A percentile compares a stretch with the other conserved stretches of the same genome.
These are phyloP conservation scores for Rhizopogon vulgaris DNA, from an alignment of 768 basidiomycete species.

Conservation along the genomic window DNA sequence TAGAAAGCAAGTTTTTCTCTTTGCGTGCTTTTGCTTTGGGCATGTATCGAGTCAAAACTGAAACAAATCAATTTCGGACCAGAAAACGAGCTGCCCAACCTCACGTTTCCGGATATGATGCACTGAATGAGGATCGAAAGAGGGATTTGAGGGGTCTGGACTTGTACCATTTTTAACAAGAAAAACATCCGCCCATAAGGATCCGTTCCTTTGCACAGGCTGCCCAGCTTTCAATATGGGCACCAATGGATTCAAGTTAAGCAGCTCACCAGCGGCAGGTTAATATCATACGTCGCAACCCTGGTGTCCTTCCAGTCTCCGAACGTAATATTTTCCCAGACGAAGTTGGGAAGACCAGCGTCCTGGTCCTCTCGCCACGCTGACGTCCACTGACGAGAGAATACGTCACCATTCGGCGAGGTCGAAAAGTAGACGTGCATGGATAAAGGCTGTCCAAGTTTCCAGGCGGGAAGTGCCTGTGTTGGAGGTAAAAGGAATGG, in stretches of 20 bases:
- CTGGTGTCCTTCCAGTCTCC: constrained; percentile 69
- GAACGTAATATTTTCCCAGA: constrained; percentile 74
- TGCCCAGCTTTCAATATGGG: constrained; percentile 21
- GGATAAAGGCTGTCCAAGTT: constrained; percentile 50
- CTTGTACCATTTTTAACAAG: constrained; percentile 59
- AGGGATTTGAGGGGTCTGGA: constrained; percentile 53
- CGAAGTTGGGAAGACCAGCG: constrained; percentile 55
- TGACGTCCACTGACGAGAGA: constrained; percentile 47
- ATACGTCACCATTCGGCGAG: constrained; percentile 54
- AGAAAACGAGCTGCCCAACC: constrained; percentile 18
- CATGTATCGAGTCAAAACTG: constrained; percentile 85
- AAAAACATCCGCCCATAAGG: constrained; percentile 81
- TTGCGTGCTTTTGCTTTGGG: constrained; percentile 69
- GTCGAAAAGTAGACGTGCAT: constrained; percentile 75
- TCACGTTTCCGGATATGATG: constrained; percentile 72
- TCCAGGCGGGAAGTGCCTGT: constrained; percentile 53
- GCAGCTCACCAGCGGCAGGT: constrained; percentile 58
- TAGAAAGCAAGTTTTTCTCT: constrained; percentile 70
- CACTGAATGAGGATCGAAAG: constrained; percentile 50
- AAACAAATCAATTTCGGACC: constrained; percentile 1
- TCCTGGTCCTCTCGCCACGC: constrained; percentile 42
- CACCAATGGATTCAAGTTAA: background rate
- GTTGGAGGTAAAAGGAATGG: constrained; percentile 49
- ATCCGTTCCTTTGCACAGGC: constrained; percentile 73
- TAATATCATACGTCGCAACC: constrained; percentile 49